These are phyloP conservation scores for Mayamaea pseudoterrestris DNA, from an alignment of 108 stramenopile genomes.

Conservation along the genomic window DNA sequence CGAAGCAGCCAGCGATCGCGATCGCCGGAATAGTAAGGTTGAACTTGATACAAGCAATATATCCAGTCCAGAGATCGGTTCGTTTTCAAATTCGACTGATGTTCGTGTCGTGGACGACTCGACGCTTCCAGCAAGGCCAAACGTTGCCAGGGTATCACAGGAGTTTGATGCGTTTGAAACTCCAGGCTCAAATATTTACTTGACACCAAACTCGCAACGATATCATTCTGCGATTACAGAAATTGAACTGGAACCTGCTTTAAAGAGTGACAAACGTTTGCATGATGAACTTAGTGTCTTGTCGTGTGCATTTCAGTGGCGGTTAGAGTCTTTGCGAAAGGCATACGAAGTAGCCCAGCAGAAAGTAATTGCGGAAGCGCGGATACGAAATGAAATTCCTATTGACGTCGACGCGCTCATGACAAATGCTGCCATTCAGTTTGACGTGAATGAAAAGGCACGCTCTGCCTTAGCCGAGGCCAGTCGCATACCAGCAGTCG, in stretches of 20 bases:
- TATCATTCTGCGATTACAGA: neutral
- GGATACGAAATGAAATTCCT: conserved; percentile 51
- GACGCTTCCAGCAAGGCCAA: neutral
- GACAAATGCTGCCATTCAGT: conserved; percentile 46
- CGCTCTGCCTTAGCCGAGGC: neutral
- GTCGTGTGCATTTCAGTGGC: conserved; percentile 53
- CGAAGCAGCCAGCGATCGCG: too few species aligned
- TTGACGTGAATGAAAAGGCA: neutral
- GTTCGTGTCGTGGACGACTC: neutral
- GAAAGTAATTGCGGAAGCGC: conserved; percentile 67
- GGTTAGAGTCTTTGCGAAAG: conserved; percentile 42
- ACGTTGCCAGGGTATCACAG: neutral
- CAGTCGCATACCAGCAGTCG: neutral
- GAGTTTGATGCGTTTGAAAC: neutral
- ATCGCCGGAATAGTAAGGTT: neutral
- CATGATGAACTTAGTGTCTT: conserved; percentile 54
- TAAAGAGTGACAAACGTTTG: conserved; percentile 49
- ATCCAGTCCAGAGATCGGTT: neutral
- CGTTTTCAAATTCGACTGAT: neutral
- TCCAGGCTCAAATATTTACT: neutral
- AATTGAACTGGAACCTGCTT: conserved; percentile 44
- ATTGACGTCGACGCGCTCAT: conserved; percentile 65
- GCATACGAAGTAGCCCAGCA: conserved; percentile 75
- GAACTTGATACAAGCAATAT: neutral
- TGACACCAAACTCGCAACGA: conserved; percentile 1